Conservation (phyloP, 2,329 filamentous ascomycete species). For the Fusarium brachygibbosum region DNA sequence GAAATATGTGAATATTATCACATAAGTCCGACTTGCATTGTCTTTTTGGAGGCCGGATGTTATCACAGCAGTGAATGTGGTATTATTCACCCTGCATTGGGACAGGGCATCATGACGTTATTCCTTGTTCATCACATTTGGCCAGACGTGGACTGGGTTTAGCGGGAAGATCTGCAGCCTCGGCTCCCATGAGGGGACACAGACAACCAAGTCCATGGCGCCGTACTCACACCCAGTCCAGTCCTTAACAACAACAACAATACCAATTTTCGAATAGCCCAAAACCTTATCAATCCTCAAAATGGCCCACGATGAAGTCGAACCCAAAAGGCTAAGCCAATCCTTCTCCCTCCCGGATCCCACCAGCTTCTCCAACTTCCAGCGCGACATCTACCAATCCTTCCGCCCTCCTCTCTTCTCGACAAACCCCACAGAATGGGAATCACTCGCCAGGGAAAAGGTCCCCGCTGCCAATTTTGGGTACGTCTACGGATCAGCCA, state of each 20-base stretch:
- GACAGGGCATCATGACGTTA: background rate
- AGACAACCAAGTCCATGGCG: background rate
- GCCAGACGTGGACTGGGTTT: background rate
- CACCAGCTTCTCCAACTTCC: constrained; percentile 38
- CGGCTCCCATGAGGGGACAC: constrained; percentile 15
- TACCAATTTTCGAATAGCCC: too few species aligned
- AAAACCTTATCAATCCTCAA: background rate
- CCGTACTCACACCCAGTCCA: background rate
- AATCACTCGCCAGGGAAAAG: constrained; percentile 35
- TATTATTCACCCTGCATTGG: background rate
- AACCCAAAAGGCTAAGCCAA: constrained; percentile 22
- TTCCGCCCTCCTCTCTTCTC: constrained; percentile 40
- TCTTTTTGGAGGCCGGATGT: too few species aligned
- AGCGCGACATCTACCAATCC: constrained; percentile 46
- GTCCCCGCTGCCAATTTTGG: constrained; percentile 58
- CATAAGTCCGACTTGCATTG: background rate
- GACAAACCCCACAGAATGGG: constrained; percentile 43
- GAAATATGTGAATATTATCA: rapidly evolving
- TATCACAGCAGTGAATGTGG: background rate
- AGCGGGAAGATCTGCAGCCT: constrained; percentile 13
- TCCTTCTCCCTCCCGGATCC: constrained; percentile 34
- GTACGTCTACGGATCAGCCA: constrained; percentile 74
- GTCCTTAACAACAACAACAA: background rate
- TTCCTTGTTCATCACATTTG: background rate
- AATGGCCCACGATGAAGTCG: constrained; percentile 10